Base-by-base conservation (phyloP, 495 filamentous ascomycete species). In the Penicillium herquei region DNA sequence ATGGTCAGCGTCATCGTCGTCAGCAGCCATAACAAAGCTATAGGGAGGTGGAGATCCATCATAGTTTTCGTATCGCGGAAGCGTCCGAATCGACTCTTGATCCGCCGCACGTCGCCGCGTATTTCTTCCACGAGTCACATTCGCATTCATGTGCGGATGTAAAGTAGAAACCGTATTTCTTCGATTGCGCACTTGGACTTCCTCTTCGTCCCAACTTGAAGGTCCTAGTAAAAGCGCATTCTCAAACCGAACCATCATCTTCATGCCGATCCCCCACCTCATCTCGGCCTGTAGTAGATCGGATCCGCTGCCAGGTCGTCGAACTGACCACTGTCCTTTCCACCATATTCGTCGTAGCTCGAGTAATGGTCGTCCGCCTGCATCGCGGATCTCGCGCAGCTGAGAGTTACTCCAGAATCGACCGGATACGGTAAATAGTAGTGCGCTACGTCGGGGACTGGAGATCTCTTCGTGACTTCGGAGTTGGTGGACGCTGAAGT, bases 361-460 rank as follows among this genome's bases (percentile, higher is more conserved):
- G 32, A 68, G 65, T 0, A 68, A n/a, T 0, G 65, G 62, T 6
- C 49, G 16, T 0, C 55, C 57, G 5, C 33, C 21, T 1, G 57
- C 16, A 42, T 59, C 57, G 41, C 59, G 56, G 44, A 68, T 63
- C 35, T 61, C 40, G 18, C 65, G 65, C 0, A 52, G 46, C 31
- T 48, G 53, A 8, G 57, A 54, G 30, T 55, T 57, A 11, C 56
- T 59, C 62, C 62, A 63, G 54, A 58, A 53, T 16, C 57, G 59
- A 6, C 55, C 59, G 18, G 32, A 10, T 7, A 61, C 65, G 33
- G 59, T 65, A 54, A 52, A 68, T n/a, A 68, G 57, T 12, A 55
- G 55, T 10, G 51, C 34, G 17, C 41, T 14, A 42, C 62, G 57
- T 3, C 56, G 42, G 9, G 60, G 59, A 39, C 49, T 63, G 21